phyloP scores from a whole-genome alignment of 192 early-diverging fungal species.

The Podila clonocystis region DNA sequence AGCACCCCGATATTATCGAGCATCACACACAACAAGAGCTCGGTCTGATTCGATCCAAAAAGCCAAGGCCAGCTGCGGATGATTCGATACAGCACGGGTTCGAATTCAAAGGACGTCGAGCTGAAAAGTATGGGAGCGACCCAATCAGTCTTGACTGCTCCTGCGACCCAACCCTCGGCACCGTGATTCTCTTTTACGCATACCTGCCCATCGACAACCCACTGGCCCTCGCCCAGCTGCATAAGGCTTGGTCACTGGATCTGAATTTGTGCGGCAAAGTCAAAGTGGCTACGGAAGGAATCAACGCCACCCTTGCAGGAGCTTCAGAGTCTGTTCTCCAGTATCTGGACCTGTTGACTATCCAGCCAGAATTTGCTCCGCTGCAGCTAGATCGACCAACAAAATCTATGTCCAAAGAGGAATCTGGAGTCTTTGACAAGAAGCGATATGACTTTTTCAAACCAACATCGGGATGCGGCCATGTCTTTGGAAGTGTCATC shows the following conservation, averaged over 20 bases:
- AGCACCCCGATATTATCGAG: constrained; percentile 23
- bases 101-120: constrained; percentile 26
- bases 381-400: constrained; percentile 7
- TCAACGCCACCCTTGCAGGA: constrained; percentile 77
- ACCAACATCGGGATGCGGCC: constrained; percentile 67
- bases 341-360: constrained; percentile 59
- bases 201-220: constrained; percentile 52
- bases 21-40: neutral
- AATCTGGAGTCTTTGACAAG: constrained; percentile 3
- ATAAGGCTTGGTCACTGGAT: constrained; percentile 45
- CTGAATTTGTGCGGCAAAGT: constrained; percentile 58
- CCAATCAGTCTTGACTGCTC: constrained; percentile 52
- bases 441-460: constrained; percentile 66
- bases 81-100: neutral
- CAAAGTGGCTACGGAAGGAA: constrained; percentile 65
- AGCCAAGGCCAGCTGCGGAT: neutral
- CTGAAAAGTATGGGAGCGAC: constrained; percentile 52
- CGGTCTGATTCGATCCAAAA: neutral
- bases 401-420: neutral
- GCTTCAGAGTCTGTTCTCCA: constrained; percentile 27
- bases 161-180: constrained; percentile 40
- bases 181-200: constrained; percentile 63
- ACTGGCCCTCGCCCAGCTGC: constrained; percentile 42
- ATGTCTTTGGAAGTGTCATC: constrained; percentile 64
- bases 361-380: constrained; percentile 13